Evolutionary conservation across 2,329 filamentous ascomycete genomes (phyloP).

Genomic region (Calonectria multiphialidica): DNA sequence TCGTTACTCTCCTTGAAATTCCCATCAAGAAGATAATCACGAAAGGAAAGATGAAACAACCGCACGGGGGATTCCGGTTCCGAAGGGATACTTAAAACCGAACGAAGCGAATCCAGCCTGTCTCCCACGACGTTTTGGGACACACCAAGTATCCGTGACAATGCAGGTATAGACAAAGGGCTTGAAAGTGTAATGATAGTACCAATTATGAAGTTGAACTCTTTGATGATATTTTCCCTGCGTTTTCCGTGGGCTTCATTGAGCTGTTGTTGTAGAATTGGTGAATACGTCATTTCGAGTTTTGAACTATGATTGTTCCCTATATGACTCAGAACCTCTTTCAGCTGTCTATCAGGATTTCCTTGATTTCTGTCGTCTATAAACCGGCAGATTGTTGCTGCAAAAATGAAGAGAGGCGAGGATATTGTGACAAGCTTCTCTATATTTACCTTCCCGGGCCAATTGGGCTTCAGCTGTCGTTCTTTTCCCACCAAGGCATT

Average conservation of each 20-base stretch:
- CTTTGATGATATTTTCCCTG: not conserved
- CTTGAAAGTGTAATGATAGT: slow-evolving; percentile 3
- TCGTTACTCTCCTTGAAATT: not conserved
- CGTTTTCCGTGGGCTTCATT: not conserved
- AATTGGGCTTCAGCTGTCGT: not conserved
- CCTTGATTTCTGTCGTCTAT: not conserved
- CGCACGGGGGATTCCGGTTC: not conserved
- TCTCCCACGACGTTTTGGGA: not conserved
- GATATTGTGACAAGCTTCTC: not conserved
- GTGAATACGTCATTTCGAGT: not conserved
- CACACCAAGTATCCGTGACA: not conserved
- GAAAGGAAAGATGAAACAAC: not conserved
- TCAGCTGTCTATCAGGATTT: not conserved
- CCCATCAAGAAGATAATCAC: not conserved
- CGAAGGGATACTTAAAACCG: not conserved
- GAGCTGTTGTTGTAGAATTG: not conserved
- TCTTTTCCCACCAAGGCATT: not conserved
- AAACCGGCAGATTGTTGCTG: not conserved
- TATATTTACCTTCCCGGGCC: not conserved
- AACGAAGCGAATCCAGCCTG: slow-evolving; percentile 1
- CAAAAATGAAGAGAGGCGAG: not conserved
- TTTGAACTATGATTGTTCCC: not conserved
- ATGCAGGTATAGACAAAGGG: slow-evolving; percentile 13
- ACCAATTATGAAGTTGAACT: slow-evolving; percentile 9
- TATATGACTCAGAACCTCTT: not conserved